Percentiles rank a stretch among this genome's conserved stretches.
phyloP scores from a whole-genome alignment of 164 flowering plant genomes.

The Saururus chinensis region DNA sequence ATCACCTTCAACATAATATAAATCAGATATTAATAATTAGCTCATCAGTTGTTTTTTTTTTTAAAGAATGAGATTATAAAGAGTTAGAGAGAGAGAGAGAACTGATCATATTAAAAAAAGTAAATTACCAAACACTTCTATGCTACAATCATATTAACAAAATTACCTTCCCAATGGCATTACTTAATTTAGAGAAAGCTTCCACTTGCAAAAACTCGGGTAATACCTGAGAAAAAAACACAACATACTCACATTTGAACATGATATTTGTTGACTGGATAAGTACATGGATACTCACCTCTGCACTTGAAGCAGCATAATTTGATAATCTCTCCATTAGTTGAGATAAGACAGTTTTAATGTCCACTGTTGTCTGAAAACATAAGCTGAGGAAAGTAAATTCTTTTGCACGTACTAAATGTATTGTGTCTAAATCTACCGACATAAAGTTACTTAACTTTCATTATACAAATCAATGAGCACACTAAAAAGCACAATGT shows the following conservation, averaged over 20 bases:
- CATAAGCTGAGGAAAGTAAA: not conserved
- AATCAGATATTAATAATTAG: not conserved
- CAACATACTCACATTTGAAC: constrained; percentile 1
- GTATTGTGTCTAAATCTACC: not conserved
- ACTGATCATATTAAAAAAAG: not conserved
- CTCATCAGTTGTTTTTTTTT: too few species aligned
- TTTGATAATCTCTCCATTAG: constrained; percentile 94
- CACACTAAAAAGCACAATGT: not conserved
- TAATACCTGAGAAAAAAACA: constrained; percentile 40
- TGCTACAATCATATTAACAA: not conserved
- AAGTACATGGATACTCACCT: constrained; percentile 29
- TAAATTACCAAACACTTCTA: not conserved
- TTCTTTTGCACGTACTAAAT: not conserved
- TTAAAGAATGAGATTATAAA: too few species aligned
- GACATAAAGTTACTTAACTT: too few species aligned
- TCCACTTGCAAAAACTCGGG: constrained; percentile 97
- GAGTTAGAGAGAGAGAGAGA: too few species aligned
- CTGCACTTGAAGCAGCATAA: constrained; percentile 79
- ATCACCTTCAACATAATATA: constrained; percentile 43
- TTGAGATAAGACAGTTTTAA: constrained; percentile 83
- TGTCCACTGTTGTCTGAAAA: constrained; percentile 82
- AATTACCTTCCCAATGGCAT: constrained; percentile 88
- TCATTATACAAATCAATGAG: not conserved
- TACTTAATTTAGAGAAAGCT: constrained; percentile 86
- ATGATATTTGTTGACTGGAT: constrained; percentile 2